Conservation (phyloP, 345 rosid genomes). For the Triadica sebifera region DNA sequence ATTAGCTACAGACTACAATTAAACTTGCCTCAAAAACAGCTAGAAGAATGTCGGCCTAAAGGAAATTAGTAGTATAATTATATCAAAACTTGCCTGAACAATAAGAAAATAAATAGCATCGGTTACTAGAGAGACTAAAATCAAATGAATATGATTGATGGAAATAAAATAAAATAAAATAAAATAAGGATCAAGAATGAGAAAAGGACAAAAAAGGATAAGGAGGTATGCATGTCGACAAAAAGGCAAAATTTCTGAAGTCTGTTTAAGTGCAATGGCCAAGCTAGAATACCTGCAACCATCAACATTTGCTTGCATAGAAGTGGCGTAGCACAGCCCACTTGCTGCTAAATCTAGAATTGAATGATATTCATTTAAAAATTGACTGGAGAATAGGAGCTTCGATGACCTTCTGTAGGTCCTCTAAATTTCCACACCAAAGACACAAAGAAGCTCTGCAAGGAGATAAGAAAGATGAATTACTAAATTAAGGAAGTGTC, state of each 20-base stretch:
- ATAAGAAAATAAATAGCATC: neutral
- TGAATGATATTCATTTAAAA: constrained; percentile 38
- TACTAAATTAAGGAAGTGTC: neutral
- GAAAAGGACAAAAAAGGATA: neutral
- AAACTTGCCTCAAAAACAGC: neutral
- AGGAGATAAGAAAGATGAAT: constrained; percentile 8
- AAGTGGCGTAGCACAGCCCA: neutral
- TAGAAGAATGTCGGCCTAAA: neutral
- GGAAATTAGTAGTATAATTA: neutral
- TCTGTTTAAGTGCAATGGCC: neutral
- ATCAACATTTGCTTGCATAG: neutral
- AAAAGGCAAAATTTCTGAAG: constrained; percentile 1
- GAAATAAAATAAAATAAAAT: neutral
- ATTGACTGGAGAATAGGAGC: constrained; percentile 67
- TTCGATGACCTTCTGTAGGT: constrained; percentile 50
- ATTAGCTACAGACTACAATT: neutral
- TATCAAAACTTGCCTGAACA: neutral
- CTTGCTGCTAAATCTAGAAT: neutral
- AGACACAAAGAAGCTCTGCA: constrained; percentile 60
- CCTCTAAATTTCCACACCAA: constrained; percentile 56
- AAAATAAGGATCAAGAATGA: too few relatives aligned
- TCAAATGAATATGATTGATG: neutral
- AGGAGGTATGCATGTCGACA: neutral
- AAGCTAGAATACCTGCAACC: neutral
- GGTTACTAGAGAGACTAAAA: neutral